Evolutionary conservation across 129 eudicot species (phyloP).

Genomic region (sunflower (Helianthus annuus)): HanXRQr2.0-SUNRISE NC_035434.2:142284641-142285140

Average conservation of each 20-base stretch:
- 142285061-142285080: too few species aligned
- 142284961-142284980: not conserved
- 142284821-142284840: not conserved
- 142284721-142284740: conserved; percentile 27
- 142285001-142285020: too few species aligned
- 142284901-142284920: conserved; percentile 25
- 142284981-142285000: not conserved
- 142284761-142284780: conserved; percentile 43
- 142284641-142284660: conserved; percentile 39
- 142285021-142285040: too few species aligned
- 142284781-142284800: conserved; percentile 28
- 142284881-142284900: conserved; percentile 28
- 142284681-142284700: conserved; percentile 36
- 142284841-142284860: conserved; percentile 15
- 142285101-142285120: too few species aligned
- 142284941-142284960: conserved; percentile 22
- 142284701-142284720: conserved; percentile 17
- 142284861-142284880: conserved; percentile 29
- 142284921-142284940: conserved; percentile 18
- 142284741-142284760: conserved; percentile 55
- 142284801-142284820: not conserved
- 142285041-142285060: too few species aligned
- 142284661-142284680: conserved; percentile 36
- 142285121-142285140: too few species aligned
- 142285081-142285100: too few species aligned